phyloP scores from a whole-genome alignment of 371 early-diverging fungal species.

The Mortierella sp. region DNA sequence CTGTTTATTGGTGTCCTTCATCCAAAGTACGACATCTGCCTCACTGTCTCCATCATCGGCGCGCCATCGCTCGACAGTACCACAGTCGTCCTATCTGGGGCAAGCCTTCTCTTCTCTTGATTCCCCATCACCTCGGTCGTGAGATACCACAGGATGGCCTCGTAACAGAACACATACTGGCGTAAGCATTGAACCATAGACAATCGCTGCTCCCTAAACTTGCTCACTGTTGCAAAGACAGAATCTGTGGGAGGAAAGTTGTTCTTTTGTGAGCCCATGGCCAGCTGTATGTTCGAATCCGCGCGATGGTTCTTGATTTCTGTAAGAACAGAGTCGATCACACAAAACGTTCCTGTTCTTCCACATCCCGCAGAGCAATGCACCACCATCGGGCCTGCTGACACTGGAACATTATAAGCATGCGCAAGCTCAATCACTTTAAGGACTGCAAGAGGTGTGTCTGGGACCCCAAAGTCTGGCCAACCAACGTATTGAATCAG shows the following conservation, averaged over 20 bases:
- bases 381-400: slow-evolving; percentile 82
- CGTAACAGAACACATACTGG: slow-evolving; percentile 93
- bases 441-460: slow-evolving; percentile 68
- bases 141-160: slow-evolving; percentile 77
- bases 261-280: not conserved
- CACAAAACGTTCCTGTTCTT: slow-evolving; percentile 94
- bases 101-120: not conserved
- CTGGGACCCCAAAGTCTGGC: slow-evolving; percentile 90
- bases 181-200: slow-evolving; percentile 89
- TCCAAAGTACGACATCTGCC: no score
- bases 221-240: slow-evolving; percentile 71
- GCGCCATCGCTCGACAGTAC: no score
- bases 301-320: slow-evolving; percentile 40
- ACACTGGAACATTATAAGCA: slow-evolving; percentile 12
- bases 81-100: no score
- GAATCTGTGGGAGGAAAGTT: slow-evolving; percentile 56
- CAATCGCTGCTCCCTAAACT: slow-evolving; percentile 83
- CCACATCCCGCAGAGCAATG: slow-evolving; percentile 99
- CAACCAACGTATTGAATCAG: slow-evolving; percentile 90
- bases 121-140: slow-evolving; percentile 8
- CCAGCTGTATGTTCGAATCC: no score
- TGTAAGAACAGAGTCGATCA: slow-evolving; percentile 76
- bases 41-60: no score
- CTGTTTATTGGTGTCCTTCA: no score
- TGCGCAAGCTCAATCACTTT: slow-evolving; percentile 71